Percentiles rank a stretch among this genome's conserved stretches.
Conservation (phyloP, 2,329 filamentous ascomycete genomes). For the Epichloe scottii region DNA sequence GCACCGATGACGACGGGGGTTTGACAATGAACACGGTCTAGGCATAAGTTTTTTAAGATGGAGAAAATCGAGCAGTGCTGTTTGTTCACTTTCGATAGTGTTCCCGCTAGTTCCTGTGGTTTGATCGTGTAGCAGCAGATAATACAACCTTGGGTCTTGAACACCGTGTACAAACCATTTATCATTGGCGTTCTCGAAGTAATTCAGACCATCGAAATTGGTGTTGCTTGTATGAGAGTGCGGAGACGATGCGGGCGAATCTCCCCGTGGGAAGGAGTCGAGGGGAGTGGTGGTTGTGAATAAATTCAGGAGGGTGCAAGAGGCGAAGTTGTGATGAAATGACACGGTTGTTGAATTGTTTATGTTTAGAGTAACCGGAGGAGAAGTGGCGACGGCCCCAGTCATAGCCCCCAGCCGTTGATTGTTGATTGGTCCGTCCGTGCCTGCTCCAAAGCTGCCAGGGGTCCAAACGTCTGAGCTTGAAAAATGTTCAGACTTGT, state of each 20-base stretch:
- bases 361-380: slow-evolving; percentile 12
- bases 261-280: slow-evolving; percentile 3
- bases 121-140: too few species aligned
- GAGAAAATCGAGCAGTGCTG: not conserved
- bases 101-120: not conserved
- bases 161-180: too few species aligned
- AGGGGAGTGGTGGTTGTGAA: slow-evolving; percentile 11
- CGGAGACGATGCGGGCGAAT: slow-evolving; percentile 9
- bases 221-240: not conserved
- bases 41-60: not conserved
- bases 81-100: not conserved
- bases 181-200: too few species aligned
- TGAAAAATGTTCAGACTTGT: too few species aligned
- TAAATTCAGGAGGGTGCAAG: not conserved
- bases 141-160: too few species aligned
- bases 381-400: too few species aligned
- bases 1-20: slow-evolving; percentile 27
- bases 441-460: too few species aligned
- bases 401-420: too few species aligned
- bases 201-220: too few species aligned
- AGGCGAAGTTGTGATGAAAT: not conserved
- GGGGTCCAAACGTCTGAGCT: too few species aligned
- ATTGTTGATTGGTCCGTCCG: too few species aligned
- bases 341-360: too few species aligned
- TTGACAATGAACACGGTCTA: slow-evolving; percentile 19